These are phyloP conservation scores for Alternaria postmessia DNA, from an alignment of 2,329 filamentous ascomycete genomes.

Conservation along the genomic window DNA sequence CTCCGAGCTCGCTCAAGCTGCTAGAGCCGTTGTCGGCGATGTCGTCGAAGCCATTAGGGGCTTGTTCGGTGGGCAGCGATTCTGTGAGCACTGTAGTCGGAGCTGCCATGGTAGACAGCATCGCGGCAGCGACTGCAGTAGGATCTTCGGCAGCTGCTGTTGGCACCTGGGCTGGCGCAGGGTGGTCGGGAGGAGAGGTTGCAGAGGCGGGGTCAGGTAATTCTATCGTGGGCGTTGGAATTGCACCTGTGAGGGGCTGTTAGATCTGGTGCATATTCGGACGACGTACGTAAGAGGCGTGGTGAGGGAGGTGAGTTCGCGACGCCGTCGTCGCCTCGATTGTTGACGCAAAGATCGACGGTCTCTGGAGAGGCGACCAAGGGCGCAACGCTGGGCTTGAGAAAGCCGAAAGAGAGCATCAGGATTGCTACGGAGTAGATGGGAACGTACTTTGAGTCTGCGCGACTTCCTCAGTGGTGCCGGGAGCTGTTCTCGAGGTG, in stretches of 20 bases:
- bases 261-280: constrained; percentile 8
- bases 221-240: constrained; percentile 23
- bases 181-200: constrained; percentile 53
- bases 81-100: constrained; percentile 29
- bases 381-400: neutral
- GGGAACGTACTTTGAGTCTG: constrained; percentile 32
- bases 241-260: constrained; percentile 20
- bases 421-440: neutral
- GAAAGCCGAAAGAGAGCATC: neutral
- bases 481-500: constrained; percentile 46
- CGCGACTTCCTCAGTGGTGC: constrained; percentile 29
- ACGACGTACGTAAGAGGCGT: neutral
- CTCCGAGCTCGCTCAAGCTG: constrained; percentile 88
- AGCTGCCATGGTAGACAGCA: constrained; percentile 38
- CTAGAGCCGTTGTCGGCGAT: constrained; percentile 76
- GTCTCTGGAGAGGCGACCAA: constrained; percentile 6
- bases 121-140: constrained; percentile 25
- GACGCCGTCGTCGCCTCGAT: constrained; percentile 24
- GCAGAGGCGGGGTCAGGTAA: constrained; percentile 48
- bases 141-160: constrained; percentile 22
- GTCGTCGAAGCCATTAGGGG: constrained; percentile 36
- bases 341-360: constrained; percentile 30
- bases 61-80: constrained; percentile 20
- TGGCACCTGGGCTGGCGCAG: constrained; percentile 27
- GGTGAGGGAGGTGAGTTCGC: constrained; percentile 19